Base-by-base conservation (phyloP, 768 basidiomycete species). In the Leccinellum albellum region DNA sequence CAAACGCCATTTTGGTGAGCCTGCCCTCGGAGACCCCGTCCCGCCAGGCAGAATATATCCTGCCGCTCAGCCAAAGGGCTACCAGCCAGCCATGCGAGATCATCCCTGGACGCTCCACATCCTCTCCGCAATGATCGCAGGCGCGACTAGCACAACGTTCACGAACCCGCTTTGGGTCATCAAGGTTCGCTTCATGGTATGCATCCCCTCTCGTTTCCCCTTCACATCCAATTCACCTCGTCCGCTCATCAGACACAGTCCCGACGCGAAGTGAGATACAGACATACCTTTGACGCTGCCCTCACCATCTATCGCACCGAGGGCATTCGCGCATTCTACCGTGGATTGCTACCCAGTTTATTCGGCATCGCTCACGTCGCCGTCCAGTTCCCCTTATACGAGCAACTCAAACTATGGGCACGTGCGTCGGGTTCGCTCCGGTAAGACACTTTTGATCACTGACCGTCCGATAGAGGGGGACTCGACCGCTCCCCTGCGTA, bases 111-210 rank as follows among this genome's bases (percentile, higher is more conserved):
- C 86, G 5, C 75, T 92, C 6, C 96, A 99, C 64, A 90, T 99
- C 59, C 71, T 93, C 6, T 96, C 97, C 6, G 95, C 97, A 6
- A 98, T 99, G 96, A 79, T 84, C 45, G 97, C 96, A 1, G 97
- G 97, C 13, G 95, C 92, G 6, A 78, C 88, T 20, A 95, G 96
- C 67, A 97, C 97, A 6, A 84, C 93, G 52, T 88, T 88, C 66
- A 98, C 97, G 24, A 98, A 93, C 74, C 97, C 97, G 0, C 73
- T 99, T 7, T 99, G 97, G 97, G 94, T 99, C 42, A 94, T 99
- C 73, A 98, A 98, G 78, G 98, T 96, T 23, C 86, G 97, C 28
- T 98, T 98, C 76, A 98, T 98, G 97, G 96, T 96, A 61, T 61
- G 77, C 56, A 37, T 47, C 52, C n/a, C 52, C 17, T 51, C 31